Conservation (phyloP, 345 rosid species). For the Citrus australasica region DNA sequence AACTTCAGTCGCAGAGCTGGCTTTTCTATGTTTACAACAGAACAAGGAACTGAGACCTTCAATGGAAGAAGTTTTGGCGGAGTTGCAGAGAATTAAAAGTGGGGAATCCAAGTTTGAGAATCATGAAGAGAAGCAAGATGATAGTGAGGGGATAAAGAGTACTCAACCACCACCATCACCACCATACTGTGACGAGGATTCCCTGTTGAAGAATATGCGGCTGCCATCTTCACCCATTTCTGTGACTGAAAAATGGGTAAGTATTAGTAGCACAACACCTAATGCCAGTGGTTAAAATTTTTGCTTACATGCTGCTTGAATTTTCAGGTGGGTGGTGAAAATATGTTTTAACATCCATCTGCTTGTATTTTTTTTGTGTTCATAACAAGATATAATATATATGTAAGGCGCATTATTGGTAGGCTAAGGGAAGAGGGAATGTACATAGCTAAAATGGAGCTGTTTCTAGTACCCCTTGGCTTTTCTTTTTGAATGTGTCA, state of each 20-base stretch:
- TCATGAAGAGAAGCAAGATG: background rate
- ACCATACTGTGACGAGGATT: conserved; percentile 25
- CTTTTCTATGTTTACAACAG: conserved; percentile 61
- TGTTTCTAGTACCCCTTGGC: background rate
- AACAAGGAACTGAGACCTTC: conserved; percentile 49
- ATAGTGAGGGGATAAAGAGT: conserved; percentile 5
- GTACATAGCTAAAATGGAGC: background rate
- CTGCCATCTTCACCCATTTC: conserved; percentile 51
- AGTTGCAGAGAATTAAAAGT: conserved; percentile 34
- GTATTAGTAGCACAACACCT: conserved; percentile 35
- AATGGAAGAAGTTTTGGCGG: conserved; percentile 48
- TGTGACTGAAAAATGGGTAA: conserved; percentile 51
- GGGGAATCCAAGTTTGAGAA: conserved; percentile 20
- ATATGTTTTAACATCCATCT: background rate
- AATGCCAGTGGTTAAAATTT: conserved; percentile 23
- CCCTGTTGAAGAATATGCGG: conserved; percentile 28
- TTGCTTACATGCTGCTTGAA: background rate
- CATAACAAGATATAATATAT: background rate
- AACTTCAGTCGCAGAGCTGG: conserved; percentile 52
- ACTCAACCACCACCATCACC: conserved; percentile 35
- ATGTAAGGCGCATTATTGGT: background rate
- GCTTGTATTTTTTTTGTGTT: background rate
- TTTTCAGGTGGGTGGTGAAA: background rate
- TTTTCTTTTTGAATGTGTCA: background rate
- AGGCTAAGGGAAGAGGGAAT: background rate